phyloP scores from a whole-genome alignment of 2,329 filamentous ascomycete species.

The Fusarium sp. region DNA sequence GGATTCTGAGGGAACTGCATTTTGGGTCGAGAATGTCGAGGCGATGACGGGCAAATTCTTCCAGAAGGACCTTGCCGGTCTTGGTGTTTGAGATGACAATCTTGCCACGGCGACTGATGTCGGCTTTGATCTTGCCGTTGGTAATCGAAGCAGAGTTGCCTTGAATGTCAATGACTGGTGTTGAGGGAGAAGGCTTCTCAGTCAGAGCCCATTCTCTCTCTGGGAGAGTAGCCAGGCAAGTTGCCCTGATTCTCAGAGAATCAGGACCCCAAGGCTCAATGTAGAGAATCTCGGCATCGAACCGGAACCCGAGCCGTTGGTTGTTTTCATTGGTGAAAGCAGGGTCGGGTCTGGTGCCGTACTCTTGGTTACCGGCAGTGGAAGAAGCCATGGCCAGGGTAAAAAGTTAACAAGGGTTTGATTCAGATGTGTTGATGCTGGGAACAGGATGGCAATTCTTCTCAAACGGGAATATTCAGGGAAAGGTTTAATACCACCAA shows the following conservation, averaged over 20 bases:
- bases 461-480: background rate
- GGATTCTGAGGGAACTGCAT: conserved; percentile 67
- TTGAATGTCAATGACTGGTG: conserved; percentile 35
- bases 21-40: conserved; percentile 66
- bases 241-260: conserved; percentile 61
- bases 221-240: conserved; percentile 53
- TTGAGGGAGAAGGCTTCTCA: conserved; percentile 9
- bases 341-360: conserved; percentile 30
- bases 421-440: background rate
- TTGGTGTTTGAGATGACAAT: conserved; percentile 45
- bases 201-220: conserved; percentile 55
- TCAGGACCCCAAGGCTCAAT: conserved; percentile 63
- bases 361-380: conserved; percentile 25
- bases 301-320: conserved; percentile 45
- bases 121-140: conserved; percentile 50
- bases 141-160: conserved; percentile 35
- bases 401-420: background rate
- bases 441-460: background rate
- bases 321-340: conserved; percentile 34
- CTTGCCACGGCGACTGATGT: conserved; percentile 46
- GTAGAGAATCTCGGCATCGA: conserved; percentile 61
- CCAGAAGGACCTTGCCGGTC: conserved; percentile 44
- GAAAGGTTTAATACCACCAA: conserved; percentile 12
- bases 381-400: conserved; percentile 3
- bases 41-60: conserved; percentile 49